Percentiles rank a stretch among this genome's conserved stretches.
Evolutionary conservation across 352 stramenopile genomes (phyloP).

Genomic region (Globisporangium iwayamae): DNA sequence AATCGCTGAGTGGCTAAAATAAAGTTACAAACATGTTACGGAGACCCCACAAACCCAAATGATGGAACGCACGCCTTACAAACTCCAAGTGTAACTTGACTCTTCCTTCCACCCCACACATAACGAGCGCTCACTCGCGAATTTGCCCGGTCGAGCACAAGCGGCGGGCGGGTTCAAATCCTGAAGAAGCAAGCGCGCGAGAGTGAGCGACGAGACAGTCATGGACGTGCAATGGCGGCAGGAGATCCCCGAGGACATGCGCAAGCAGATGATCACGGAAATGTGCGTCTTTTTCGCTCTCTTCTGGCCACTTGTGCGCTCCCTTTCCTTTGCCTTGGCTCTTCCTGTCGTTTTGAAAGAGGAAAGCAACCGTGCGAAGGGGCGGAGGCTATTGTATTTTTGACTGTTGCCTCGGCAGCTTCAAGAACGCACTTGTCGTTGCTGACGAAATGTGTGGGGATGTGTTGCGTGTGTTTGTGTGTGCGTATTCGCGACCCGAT

Average conservation of each 20-base stretch:
- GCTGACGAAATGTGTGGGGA: neutral
- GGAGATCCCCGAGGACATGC: conserved; percentile 76
- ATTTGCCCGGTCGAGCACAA: conserved; percentile 11
- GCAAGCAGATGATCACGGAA: conserved; percentile 87
- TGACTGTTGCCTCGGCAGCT: conserved; percentile 1
- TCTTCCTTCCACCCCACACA: conserved; percentile 1
- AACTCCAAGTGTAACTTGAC: too few relatives aligned
- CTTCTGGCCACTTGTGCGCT: neutral
- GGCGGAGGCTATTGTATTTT: conserved; percentile 3
- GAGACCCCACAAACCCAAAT: too few relatives aligned
- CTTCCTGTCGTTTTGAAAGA: neutral
- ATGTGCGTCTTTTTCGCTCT: conserved; percentile 46
- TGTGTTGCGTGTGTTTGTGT: neutral
- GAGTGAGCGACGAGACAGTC: neutral
- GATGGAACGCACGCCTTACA: too few relatives aligned
- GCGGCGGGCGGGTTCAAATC: neutral
- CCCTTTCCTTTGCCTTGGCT: neutral
- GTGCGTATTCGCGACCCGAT: neutral
- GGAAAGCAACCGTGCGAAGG: neutral
- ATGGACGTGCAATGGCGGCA: conserved; percentile 72
- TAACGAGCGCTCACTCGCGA: conserved; percentile 10
- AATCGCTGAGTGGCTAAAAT: too few relatives aligned
- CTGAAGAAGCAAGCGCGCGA: neutral
- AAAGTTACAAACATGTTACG: too few relatives aligned
- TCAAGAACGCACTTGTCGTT: neutral